Evolutionary conservation across 2,329 filamentous ascomycete species (phyloP).

Genomic region (Tolypocladium paradoxum): DNA sequence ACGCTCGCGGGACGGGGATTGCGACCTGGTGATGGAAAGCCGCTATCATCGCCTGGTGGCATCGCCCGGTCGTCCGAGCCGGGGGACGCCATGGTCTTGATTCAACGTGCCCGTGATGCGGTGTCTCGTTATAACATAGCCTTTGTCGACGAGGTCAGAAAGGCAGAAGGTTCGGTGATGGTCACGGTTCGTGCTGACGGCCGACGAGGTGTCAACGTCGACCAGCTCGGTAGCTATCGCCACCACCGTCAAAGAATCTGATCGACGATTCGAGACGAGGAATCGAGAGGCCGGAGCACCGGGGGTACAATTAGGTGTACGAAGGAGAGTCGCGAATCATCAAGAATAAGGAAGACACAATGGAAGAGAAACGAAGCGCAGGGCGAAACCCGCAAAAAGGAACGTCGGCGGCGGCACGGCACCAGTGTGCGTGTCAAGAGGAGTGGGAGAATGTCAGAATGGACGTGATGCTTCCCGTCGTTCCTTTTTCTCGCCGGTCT

Average conservation of each 20-base stretch:
- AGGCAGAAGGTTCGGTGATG: neutral
- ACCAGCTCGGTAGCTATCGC: neutral
- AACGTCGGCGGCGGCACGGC: neutral
- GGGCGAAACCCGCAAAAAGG: neutral
- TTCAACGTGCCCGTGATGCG: neutral
- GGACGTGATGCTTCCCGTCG: neutral
- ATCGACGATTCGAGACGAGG: neutral
- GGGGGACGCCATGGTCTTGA: conserved; percentile 26
- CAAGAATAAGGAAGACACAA: neutral
- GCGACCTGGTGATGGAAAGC: conserved; percentile 28
- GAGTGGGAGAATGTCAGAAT: neutral
- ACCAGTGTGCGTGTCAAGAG: neutral
- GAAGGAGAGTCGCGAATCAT: neutral
- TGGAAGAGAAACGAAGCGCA: neutral
- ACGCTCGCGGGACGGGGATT: conserved; percentile 47
- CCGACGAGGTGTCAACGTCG: too few species aligned
- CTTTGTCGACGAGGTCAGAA: neutral
- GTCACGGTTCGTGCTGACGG: neutral
- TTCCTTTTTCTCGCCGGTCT: neutral
- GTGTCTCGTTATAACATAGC: conserved; percentile 10
- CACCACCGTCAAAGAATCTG: neutral
- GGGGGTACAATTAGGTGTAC: neutral
- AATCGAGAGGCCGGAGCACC: neutral
- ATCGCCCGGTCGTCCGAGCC: conserved; percentile 21
- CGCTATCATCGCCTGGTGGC: conserved; percentile 26